Conservation (phyloP, 805 yeast species). For the Cyberlindnera veronae region DNA sequence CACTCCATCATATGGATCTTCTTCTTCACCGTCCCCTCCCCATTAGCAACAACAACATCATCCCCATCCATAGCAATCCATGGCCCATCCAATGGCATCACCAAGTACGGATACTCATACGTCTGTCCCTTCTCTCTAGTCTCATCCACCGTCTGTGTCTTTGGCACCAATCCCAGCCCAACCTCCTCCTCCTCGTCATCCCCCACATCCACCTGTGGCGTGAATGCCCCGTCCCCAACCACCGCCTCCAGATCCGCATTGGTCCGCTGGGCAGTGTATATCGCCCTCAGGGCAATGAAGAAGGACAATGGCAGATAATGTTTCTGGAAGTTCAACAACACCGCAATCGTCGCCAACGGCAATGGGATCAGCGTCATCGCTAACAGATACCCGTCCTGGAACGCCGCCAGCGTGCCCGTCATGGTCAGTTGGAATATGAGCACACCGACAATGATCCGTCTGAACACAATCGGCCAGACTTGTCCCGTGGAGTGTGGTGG, state of each 20-base stretch:
- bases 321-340: slow-evolving; percentile 77
- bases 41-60: slow-evolving; percentile 46
- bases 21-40: slow-evolving; percentile 36
- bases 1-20: slow-evolving; percentile 39
- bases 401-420: slow-evolving; percentile 81
- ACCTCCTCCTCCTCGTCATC: slow-evolving; percentile 6
- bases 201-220: background rate
- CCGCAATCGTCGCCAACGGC: slow-evolving; percentile 62
- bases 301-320: slow-evolving; percentile 76
- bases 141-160: slow-evolving; percentile 66
- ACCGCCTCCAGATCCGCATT: slow-evolving; percentile 21
- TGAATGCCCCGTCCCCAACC: slow-evolving; percentile 24
- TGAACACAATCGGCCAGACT: slow-evolving; percentile 88
- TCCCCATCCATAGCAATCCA: slow-evolving; percentile 68
- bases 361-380: slow-evolving; percentile 74
- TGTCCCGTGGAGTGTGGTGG: slow-evolving; percentile 96
- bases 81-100: slow-evolving; percentile 77
- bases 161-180: too few species aligned
- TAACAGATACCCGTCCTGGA: slow-evolving; percentile 73
- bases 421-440: slow-evolving; percentile 84
- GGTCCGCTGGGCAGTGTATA: slow-evolving; percentile 44
- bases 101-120: slow-evolving; percentile 74
- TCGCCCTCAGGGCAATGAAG: slow-evolving; percentile 85
- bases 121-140: slow-evolving; percentile 65
- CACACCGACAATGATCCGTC: slow-evolving; percentile 79